Evolutionary conservation across 805 yeast genomes (phyloP).

Genomic region (Brettanomyces sp.): DNA sequence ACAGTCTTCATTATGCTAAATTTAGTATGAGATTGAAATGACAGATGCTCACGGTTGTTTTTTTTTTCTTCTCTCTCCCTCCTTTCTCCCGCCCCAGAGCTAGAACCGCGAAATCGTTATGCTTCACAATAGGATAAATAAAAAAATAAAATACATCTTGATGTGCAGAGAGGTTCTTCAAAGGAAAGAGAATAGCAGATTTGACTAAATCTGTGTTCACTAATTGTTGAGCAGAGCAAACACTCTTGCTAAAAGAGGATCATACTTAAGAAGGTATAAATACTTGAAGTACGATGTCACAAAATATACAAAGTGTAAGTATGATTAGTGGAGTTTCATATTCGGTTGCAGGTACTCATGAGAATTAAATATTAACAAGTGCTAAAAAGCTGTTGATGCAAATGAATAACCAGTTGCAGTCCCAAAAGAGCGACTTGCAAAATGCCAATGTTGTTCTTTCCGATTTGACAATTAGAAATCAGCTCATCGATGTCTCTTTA

Average conservation of each 20-base stretch:
- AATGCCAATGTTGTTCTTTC: slow-evolving; percentile 44
- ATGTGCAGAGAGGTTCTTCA: background rate
- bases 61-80: too few relatives aligned
- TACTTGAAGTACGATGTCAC: background rate
- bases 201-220: too few relatives aligned
- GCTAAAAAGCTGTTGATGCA: slow-evolving; percentile 34
- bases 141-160: background rate
- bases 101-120: background rate
- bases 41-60: background rate
- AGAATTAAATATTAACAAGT: slow-evolving; percentile 17
- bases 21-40: background rate
- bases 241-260: background rate
- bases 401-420: slow-evolving; percentile 55
- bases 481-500: slow-evolving; percentile 46
- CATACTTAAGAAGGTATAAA: background rate
- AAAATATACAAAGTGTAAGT: slow-evolving; percentile 16
- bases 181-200: background rate
- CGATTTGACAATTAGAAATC: slow-evolving; percentile 38
- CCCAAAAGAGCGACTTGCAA: slow-evolving; percentile 50
- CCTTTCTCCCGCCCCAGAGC: background rate
- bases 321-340: background rate
- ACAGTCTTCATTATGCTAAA: too few relatives aligned
- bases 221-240: too few relatives aligned
- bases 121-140: background rate
- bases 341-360: too few relatives aligned